Base-by-base conservation (phyloP, 805 yeast genomes). In the Candida pseudoglaebosa region DNA sequence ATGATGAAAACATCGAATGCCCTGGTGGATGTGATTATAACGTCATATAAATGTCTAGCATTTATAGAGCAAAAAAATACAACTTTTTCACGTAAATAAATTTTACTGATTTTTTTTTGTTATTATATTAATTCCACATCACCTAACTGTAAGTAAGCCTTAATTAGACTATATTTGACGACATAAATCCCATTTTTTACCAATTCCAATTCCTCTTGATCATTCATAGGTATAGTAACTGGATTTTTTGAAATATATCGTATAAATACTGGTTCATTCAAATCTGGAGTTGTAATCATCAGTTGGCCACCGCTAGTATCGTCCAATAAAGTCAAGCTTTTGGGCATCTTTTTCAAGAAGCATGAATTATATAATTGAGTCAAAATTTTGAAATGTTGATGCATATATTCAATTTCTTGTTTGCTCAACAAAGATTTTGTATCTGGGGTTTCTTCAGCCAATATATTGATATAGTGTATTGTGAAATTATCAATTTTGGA, bases 241-340 rank as follows among this genome's bases (percentile, higher is more conserved):
- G 66, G 58, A 5, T 45, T 46, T 4, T 47, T 46, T 9, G 62
- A 39, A 2, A 62, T 38, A 1, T 78, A 82, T 34, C 76, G 70
- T 8, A 90, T 67, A 50, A 88, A 89, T 1, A 93, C 97, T 5
- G 93, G 85, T 42, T 71, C 75, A 45, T 84, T 73, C 54, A 84
- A 48, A 35, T 85, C 85, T 0, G 98, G 98, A 43, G 71, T 73
- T 12, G 79, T 84, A 2, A 91, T 69, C 98, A 93, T 90, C 6
- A 77, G 69, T 10, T 82, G 58, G 3, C 65, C 66, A 3, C 70
- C 71, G 14, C 78, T 71, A 2, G 75, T 75, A 47, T 88, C 96
- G 51, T 89, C 95, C 41, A 93, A 65, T 4, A 80, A 77, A 34
- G 83, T 88, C 36, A 88, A 61, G 28, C 73, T 70, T 14, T 69